Base-by-base conservation (phyloP, 2,329 filamentous ascomycete genomes). In the Trichoderma aggressivum region DNA sequence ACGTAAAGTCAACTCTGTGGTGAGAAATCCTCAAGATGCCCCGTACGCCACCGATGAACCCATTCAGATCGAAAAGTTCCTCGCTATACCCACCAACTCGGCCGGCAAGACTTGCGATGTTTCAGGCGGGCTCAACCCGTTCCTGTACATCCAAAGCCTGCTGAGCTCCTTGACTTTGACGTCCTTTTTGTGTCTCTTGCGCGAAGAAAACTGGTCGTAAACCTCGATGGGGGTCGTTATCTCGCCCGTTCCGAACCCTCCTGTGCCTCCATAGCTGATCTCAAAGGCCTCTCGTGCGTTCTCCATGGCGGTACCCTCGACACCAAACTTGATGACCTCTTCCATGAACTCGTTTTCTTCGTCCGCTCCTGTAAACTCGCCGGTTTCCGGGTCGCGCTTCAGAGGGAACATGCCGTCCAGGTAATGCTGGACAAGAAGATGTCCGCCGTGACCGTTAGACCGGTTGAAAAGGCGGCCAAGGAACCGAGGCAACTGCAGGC, bases 371-470 rank as follows among this genome's bases (percentile, higher is more conserved):
- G 78, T 72, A 47, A 86, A 82, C 7, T 79, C 76, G 3, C 84
- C 83, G 2, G 81, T 84, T 2, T 80, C 75, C 0, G 79, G 70
- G 55, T 88, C 83, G 5, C 76, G 77, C 34, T 80, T 80, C 0
- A 89, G 79, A 0, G 87, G 86, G 70, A 90, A 90, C 86, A 90
- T 89, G 70, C 84, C 86, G 72, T 89, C 86, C 0, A 90, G 82
- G 66, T 90, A 90, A 74, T 90, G 88, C 78, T 90, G 88, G 73
- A 84, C 84, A 75, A 90, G 81, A 74, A 89, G 87, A 71, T 90
- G 88, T 0, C 88, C 88, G 3, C 87, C 86, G 3, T 82, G 81
- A 7, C 81, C 78, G 32, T 82, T 82, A 1, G 84, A 81, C 18
- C 87, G 84, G 10, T 84, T 84, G 76, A 91, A 91, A n/a, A 91